These are phyloP conservation scores for Trichosanthes truncata DNA, from an alignment of 306 rosid species.

Conservation along the genomic window DNA sequence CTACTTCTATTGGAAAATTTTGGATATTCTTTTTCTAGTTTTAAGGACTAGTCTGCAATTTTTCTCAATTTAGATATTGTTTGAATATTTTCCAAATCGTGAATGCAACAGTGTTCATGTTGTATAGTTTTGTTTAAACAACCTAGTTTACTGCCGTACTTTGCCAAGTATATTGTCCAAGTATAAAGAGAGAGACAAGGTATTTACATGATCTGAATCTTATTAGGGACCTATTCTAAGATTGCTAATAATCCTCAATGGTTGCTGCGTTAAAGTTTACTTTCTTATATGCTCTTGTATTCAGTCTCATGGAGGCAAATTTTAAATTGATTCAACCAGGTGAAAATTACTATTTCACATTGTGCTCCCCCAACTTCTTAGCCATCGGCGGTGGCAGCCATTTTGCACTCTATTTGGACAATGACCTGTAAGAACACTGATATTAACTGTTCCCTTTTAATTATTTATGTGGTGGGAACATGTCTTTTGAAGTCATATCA, in stretches of 20 bases:
- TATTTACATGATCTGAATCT: neutral
- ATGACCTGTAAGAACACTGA: conserved; percentile 62
- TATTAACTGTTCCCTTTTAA: neutral
- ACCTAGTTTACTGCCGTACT: neutral
- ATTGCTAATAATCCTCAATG: neutral
- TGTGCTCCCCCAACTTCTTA: conserved; percentile 55
- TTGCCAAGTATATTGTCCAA: neutral
- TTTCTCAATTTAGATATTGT: neutral
- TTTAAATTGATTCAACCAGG: conserved; percentile 35
- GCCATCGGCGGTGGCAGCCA: conserved; percentile 91
- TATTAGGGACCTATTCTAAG: neutral
- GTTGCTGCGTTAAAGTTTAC: neutral
- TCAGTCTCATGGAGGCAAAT: conserved; percentile 1
- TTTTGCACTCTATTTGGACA: conserved; percentile 79
- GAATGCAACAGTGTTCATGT: neutral
- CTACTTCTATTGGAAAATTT: neutral
- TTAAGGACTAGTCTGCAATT: neutral
- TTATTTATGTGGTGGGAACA: neutral
- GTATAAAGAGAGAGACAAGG: neutral
- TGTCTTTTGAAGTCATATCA: neutral
- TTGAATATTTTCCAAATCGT: neutral
- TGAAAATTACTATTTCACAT: conserved; percentile 74
- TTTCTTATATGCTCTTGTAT: neutral
- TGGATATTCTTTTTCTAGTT: neutral
- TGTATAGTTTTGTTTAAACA: neutral